phyloP scores from a whole-genome alignment of 768 basidiomycete species.

The Arthromyces matolae region DNA sequence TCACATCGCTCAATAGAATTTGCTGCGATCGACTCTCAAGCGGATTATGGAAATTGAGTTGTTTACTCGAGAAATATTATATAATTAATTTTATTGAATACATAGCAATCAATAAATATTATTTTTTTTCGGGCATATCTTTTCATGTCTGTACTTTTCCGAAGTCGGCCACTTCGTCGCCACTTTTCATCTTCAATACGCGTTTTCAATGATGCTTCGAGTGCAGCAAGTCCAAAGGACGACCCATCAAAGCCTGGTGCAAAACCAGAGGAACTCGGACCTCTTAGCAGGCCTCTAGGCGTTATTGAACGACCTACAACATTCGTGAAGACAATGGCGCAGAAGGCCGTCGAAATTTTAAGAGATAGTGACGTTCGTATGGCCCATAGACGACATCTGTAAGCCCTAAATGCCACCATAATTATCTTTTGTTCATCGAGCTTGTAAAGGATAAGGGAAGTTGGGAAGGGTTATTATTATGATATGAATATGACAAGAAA shows the following conservation, averaged over 20 bases:
- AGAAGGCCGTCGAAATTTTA: slow-evolving; percentile 63
- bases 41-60: too few relatives aligned
- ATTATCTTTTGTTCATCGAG: not conserved
- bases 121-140: not conserved
- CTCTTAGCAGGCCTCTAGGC: slow-evolving; percentile 71
- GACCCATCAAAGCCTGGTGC: slow-evolving; percentile 16
- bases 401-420: slow-evolving; percentile 16
- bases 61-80: too few relatives aligned
- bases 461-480: slow-evolving; percentile 81
- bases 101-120: not conserved
- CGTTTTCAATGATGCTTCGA: slow-evolving; percentile 2
- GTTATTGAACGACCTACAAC: slow-evolving; percentile 66
- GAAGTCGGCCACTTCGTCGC: slow-evolving; percentile 14
- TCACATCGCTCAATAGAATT: too few relatives aligned
- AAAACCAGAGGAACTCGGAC: slow-evolving; percentile 25
- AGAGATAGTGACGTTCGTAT: slow-evolving; percentile 63
- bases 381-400: slow-evolving; percentile 66
- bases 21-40: too few relatives aligned
- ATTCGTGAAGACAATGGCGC: slow-evolving; percentile 50
- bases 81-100: not conserved
- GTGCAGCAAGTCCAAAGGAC: slow-evolving; percentile 3
- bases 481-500: slow-evolving; percentile 75
- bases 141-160: slow-evolving; percentile 17
- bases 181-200: slow-evolving; percentile 15
- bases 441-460: slow-evolving; percentile 43